Base-by-base conservation (phyloP, 768 basidiomycete species). In the Leccinum variicolor region DNA sequence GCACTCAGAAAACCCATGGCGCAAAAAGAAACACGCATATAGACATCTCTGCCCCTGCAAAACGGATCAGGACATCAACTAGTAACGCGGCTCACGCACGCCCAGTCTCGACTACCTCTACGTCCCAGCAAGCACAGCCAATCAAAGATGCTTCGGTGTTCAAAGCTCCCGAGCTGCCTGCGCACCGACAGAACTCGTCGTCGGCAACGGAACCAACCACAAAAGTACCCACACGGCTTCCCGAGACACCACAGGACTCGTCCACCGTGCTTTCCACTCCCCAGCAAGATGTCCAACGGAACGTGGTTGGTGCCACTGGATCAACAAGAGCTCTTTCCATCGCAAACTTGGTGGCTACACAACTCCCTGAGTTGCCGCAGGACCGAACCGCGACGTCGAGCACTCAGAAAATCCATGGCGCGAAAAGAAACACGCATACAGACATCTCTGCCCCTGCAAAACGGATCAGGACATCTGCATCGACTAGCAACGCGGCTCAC, bases 371-470 rank as follows among this genome's bases (percentile, higher is more conserved):
- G 41, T 25, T 49, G 5, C 15, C 33, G 3, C 58, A 50, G 17
- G 48, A 21, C 13, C 53, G 6, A 21, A 17, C 28, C 13, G 29
- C 31, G 28, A 23, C 53, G 3, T 19, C 49, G 14, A 52, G n/a
- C 25, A 50, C 48, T 9, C 39, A 28, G 29, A 39, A 63, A 36
- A 2, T 47, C 13, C 39, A 50, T 1, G 17, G 50, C 33, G 34
- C 58, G 53, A 71, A 69, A 60, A 61, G 59, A 26, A 50, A 50
- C 1, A 61, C 60, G 66, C 66, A 64, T 64, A 68, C 41, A 70
- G 51, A 49, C 36, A 28, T 25, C 28, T 49, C 62, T 28, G 48
- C 26, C 10, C 36, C 58, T 9, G 41, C 45, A 10, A 69, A 70
- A 55, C 62, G 66, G 39, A 50, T 23, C 9, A 62, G 36, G 54